Base-by-base conservation (phyloP, 306 rosid genomes). In the Cicer judaicum region DNA sequence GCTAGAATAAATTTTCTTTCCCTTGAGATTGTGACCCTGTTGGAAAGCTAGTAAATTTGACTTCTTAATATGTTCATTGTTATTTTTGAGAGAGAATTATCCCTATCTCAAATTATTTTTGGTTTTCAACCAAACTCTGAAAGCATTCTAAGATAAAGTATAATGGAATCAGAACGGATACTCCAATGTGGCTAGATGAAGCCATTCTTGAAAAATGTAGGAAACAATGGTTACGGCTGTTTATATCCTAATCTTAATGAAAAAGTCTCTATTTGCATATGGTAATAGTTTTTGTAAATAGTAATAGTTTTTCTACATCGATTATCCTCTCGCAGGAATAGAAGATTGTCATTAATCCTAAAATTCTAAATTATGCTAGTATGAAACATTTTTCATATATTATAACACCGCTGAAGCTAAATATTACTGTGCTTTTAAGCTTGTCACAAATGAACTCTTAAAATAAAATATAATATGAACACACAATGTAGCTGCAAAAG, bases 71-170 rank as follows among this genome's bases (percentile, higher is more conserved):
- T 19, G 29, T 24, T 38, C 41, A 11, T 76, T 54, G 40, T 62
- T 55, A 52, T 63, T 78, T 78, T 63, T 41, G 18, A 48, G 63
- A 47, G 64, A 39, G 46, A 47, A 15, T 64, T 38, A 60, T 79
- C 34, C 75, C 49, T 18, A 29, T 82, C 38, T 73, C 67, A 19
- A 48, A 54, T 70, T 48, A 16, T 5, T 48, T 63, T 46, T 19
- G 8, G 13, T 64, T 79, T 38, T 42, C 64, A 69, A 56, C 40
- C 67, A 53, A 39, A 68, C 68, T 14, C 63, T 64, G 53, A 54
- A 74, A 74, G 55, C 75, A 46, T 69, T 70, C 40, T 7, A 55
- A 72, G 53, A 36, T 52, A 68, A 42, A 49, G 34, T 39, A 68
- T 60, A 46, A 61, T 34, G 55, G 48, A 64, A 34, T 77, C 47